Base-by-base conservation (phyloP, 176 grass and related monocot genomes). In the Secale cereale region DNA sequence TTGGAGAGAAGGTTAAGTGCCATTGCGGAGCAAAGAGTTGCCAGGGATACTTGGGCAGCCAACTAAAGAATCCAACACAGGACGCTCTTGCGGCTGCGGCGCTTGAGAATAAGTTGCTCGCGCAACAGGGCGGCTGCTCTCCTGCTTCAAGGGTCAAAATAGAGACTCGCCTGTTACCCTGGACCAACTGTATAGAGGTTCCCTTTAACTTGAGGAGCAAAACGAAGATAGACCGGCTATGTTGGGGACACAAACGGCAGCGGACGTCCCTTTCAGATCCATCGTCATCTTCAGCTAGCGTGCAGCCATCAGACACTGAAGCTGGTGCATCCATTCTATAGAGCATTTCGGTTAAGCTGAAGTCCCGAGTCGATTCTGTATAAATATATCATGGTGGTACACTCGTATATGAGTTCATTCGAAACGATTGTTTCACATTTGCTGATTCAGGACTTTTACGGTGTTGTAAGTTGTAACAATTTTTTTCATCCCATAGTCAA, bases 1-100 rank as follows among this genome's bases (percentile, higher is more conserved):
- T 99, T 59, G 94, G 97, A 39, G 70, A 91, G 68, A 99, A 92
- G 92, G 97, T 92, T 64, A 70, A 91, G 27, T 99, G 97, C 67
- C 80, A 83, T 27, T 99, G 97, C 25, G 88, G 90, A 35, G 89
- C 97, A 60, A 66, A 63, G 12, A 99, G 89, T 39, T 99, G 97
- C 82, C 97, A 96, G 79, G 94, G 93, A 50, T 95, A 81, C 88
- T 86, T 96, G 46, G 97, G 97, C 59, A 96, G 52, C 70, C 94
- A 99, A 65, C 89, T 91, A 82, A 95, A 92, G 72, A 88, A 91
- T 46, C 89, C 85, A 63, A 78, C 59, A 26, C 84, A 75, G 28
- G 67, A 48, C 17, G 33, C 46, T 56, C 74, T 79, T 45, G 46
- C 75, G 8, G 37, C 37, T 68, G 68, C 59, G 29, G 29, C 46